Evolutionary conservation across 1,284 basidiomycete genomes (phyloP).

Genomic region (Exsudoporus floridanus): DNA sequence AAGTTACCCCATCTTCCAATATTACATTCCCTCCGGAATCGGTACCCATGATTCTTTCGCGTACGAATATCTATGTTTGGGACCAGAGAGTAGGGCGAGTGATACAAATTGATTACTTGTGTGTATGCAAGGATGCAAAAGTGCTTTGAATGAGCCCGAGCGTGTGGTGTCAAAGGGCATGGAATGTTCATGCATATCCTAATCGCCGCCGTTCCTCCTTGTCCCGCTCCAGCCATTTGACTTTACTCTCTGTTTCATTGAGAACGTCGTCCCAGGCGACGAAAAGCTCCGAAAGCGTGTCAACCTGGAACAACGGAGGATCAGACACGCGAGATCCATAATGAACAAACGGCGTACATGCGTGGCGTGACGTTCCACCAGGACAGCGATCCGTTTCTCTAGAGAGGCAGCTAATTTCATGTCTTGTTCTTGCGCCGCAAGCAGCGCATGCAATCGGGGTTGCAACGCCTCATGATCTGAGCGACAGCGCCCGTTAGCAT

Average conservation of each 20-base stretch:
- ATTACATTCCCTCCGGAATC: conserved; percentile 12
- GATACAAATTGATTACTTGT: conserved; percentile 20
- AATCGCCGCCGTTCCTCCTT: conserved; percentile 54
- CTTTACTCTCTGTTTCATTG: conserved; percentile 57
- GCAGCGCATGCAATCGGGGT: conserved; percentile 57
- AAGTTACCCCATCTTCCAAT: conserved; percentile 21
- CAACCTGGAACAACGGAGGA: conserved; percentile 49
- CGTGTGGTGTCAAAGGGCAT: neutral
- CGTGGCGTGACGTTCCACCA: conserved; percentile 67
- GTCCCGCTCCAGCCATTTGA: conserved; percentile 56
- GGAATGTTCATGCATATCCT: conserved; percentile 43
- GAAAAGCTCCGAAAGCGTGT: conserved; percentile 75
- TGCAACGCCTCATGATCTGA: conserved; percentile 62
- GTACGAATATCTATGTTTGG: conserved; percentile 9
- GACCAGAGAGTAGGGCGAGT: conserved; percentile 8
- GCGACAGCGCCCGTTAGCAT: neutral
- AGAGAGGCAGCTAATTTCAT: conserved; percentile 50
- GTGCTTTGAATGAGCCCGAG: neutral
- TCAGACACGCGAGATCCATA: neutral
- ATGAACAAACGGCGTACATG: conserved; percentile 48
- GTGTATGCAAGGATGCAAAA: conserved; percentile 16
- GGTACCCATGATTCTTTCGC: conserved; percentile 10
- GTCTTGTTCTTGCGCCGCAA: conserved; percentile 62
- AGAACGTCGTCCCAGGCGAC: conserved; percentile 78
- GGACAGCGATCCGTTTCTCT: conserved; percentile 59